Evolutionary conservation across 345 rosid species (phyloP), one percentile per base, ranked within the genome.

Genomic region (Sisymbrium irio): DNA sequence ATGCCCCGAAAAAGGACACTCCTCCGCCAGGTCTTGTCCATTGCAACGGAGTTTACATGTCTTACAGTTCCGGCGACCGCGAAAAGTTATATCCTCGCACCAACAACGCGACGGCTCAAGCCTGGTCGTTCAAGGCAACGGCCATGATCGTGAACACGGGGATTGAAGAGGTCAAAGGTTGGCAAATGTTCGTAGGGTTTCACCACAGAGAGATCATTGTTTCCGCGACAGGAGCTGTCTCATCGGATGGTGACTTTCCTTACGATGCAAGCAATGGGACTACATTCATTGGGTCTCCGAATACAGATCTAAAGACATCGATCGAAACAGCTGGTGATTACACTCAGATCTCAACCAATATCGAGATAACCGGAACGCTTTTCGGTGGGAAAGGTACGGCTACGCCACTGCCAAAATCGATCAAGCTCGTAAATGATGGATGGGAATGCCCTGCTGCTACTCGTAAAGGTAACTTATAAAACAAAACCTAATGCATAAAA

Each of bases 271-370:
- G 86, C 22, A 95, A 92, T 9, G 99, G 99, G 22, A 86, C 97
- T 0, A 74, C 84, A 18, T 80, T 95, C 9, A 66, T 83, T 0
- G 99, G 99, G 5, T 79, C 79, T 59, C 83, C 90, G 0, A 65
- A 62, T 72, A 57, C 82, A 4, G 93, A 92, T 45, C 80, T 95
- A 54, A 84, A 86, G 72, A 92, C 98, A 1, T 72, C 99, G 2
- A 81, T 89, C 9, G 90, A 85, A 2, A 95, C 99, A 0, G 99
- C 99, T 0, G 97, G 92, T 5, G 98, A 95, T 69, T 69, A 45
- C 37, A 42, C 53, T 28, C 87, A 89, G 84, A 92, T 90, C 25
- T 67, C 86, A 2, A 85, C 81, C 0, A 56, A 79, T 77, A 73
- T 92, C 9, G 83, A 85, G 69, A 76, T 95, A 33, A 77, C 75